These are phyloP conservation scores for Camptophora hylomeconis DNA, from an alignment of 2,329 filamentous ascomycete species.

Conservation along the genomic window DNA sequence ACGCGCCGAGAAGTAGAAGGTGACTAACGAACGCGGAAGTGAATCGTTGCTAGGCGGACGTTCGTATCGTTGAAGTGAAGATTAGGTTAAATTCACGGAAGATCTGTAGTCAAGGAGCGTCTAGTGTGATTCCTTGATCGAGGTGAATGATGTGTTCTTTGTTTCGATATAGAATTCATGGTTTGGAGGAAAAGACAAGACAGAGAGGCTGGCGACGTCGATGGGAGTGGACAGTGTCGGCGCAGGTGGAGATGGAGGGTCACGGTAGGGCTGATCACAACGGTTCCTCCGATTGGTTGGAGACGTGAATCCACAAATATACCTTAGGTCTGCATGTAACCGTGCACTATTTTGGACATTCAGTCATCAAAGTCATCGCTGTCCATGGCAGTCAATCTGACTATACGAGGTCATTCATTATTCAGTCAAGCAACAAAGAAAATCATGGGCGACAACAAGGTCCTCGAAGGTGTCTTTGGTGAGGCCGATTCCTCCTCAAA, in stretches of 20 bases:
- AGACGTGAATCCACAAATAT: no score
- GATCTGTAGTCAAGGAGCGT: conserved; percentile 2
- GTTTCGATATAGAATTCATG: no score
- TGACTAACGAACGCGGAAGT: not conserved
- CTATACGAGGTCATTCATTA: no score
- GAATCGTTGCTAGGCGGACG: not conserved
- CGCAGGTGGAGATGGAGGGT: conserved; percentile 4
- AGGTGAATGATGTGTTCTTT: conserved; percentile 3
- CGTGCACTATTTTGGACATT: no score
- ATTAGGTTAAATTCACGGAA: not conserved
- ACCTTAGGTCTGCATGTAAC: no score
- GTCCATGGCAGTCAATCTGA: no score
- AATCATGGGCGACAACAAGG: no score
- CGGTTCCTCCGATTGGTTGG: conserved; percentile 12
- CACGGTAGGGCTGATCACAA: conserved; percentile 5
- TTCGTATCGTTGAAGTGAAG: no score
- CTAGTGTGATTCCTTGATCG: conserved; percentile 2
- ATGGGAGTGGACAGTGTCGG: not conserved
- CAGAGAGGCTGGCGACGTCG: not conserved
- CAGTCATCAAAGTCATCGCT: no score
- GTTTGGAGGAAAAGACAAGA: not conserved
- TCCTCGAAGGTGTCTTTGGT: conserved; percentile 53
- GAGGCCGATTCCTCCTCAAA: conserved; percentile 20
- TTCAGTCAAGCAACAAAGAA: no score
- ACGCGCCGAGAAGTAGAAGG: conserved; percentile 2